phyloP scores from a whole-genome alignment of 2,329 filamentous ascomycete genomes.

The Chaetomium sp. region DNA sequence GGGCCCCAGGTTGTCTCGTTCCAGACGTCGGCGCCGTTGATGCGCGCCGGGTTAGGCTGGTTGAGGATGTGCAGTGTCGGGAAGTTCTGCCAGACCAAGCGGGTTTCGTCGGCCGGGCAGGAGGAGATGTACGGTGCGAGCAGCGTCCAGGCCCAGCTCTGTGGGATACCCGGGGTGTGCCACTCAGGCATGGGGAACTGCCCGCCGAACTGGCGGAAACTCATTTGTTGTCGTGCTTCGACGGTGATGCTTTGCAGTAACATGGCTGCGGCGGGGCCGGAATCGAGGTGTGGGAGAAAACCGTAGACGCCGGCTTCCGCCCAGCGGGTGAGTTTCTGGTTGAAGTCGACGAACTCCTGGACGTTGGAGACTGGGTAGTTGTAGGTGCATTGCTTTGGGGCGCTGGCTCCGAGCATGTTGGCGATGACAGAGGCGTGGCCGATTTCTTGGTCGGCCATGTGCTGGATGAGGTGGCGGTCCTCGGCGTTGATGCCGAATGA shows the following conservation, averaged over 20 bases:
- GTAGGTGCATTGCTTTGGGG: conserved; percentile 71
- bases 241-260: conserved; percentile 70
- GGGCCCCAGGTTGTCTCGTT: conserved; percentile 60
- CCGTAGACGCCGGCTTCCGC: conserved; percentile 77
- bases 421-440: conserved; percentile 71
- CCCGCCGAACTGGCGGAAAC: conserved; percentile 76
- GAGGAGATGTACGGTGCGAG: conserved; percentile 74
- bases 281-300: conserved; percentile 71
- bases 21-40: conserved; percentile 53
- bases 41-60: conserved; percentile 66
- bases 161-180: conserved; percentile 73
- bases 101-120: conserved; percentile 66
- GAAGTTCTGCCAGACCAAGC: conserved; percentile 80
- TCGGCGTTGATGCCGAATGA: conserved; percentile 60
- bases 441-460: conserved; percentile 71
- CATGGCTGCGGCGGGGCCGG: conserved; percentile 65
- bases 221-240: conserved; percentile 76
- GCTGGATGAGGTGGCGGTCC: conserved; percentile 64
- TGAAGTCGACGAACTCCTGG: conserved; percentile 74
- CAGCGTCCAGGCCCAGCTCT: conserved; percentile 79
- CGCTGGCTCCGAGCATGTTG: conserved; percentile 67
- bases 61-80: conserved; percentile 65
- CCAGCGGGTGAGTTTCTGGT: conserved; percentile 76
- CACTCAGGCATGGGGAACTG: conserved; percentile 77
- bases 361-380: conserved; percentile 73